phyloP scores from a whole-genome alignment of 2,329 filamentous ascomycete genomes.

The Aspergillus sp. region DNA sequence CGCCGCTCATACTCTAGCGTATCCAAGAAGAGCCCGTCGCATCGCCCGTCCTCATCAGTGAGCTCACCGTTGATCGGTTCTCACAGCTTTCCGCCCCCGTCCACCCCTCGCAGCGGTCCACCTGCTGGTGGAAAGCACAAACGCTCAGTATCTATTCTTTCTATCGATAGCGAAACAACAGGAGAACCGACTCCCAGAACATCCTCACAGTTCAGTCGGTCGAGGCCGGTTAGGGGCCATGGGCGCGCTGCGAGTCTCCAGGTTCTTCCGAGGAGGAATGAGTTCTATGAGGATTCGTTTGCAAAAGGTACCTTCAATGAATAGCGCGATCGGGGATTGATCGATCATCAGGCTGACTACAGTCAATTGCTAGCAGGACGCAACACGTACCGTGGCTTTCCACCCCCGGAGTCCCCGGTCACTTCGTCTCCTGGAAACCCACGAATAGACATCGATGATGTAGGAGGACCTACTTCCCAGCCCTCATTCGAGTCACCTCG shows the following conservation, averaged over 20 bases:
- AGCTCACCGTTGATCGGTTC: conserved; percentile 42
- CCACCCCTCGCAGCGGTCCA: conserved; percentile 36
- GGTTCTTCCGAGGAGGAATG: conserved; percentile 59
- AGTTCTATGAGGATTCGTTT: conserved; percentile 42
- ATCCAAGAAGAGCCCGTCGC: conserved; percentile 37
- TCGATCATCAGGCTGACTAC: conserved; percentile 1
- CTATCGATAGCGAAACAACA: conserved; percentile 61
- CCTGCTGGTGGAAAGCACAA: conserved; percentile 62
- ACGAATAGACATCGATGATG: conserved; percentile 39
- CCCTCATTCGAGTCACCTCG: conserved; percentile 43
- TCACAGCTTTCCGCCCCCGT: conserved; percentile 46
- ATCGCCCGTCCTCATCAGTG: conserved; percentile 44
- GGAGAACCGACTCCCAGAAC: conserved; percentile 33
- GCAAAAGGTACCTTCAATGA: conserved; percentile 38
- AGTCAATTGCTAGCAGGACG: conserved; percentile 31
- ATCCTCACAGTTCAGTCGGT: conserved; percentile 42
- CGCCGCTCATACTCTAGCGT: conserved; percentile 40
- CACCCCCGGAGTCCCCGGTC: conserved; percentile 34
- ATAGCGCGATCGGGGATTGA: too few relatives aligned
- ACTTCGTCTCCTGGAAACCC: conserved; percentile 29
- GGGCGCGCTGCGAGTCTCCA: conserved; percentile 80
- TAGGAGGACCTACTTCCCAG: conserved; percentile 36
- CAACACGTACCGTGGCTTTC: conserved; percentile 36
- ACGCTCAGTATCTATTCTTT: conserved; percentile 79
- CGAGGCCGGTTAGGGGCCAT: conserved; percentile 65